phyloP scores from a whole-genome alignment of 331 rosid species.

The Dryas integrifolia region DNA sequence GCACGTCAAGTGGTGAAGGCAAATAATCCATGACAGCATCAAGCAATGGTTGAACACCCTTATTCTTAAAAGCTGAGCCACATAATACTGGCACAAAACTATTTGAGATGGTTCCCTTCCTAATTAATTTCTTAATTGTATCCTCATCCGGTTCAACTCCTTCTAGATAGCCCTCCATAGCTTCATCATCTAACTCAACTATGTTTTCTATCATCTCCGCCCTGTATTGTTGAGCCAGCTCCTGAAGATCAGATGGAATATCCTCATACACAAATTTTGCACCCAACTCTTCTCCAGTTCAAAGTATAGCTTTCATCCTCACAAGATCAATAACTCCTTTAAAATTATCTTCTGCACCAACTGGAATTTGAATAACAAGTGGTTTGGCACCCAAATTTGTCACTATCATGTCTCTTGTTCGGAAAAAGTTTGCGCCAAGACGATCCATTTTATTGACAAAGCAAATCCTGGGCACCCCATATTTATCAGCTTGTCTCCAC shows the following conservation, averaged over 20 bases:
- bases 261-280: slow-evolving; percentile 75
- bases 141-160: slow-evolving; percentile 87
- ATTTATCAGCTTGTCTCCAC: slow-evolving; percentile 97
- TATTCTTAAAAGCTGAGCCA: slow-evolving; percentile 97
- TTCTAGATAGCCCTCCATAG: slow-evolving; percentile 86
- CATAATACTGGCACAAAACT: slow-evolving; percentile 87
- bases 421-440: slow-evolving; percentile 87
- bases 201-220: slow-evolving; percentile 70
- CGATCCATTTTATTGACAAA: slow-evolving; percentile 97
- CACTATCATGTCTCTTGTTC: slow-evolving; percentile 95
- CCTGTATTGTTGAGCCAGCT: slow-evolving; percentile 67
- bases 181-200: slow-evolving; percentile 79
- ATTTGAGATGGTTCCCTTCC: slow-evolving; percentile 68
- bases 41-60: slow-evolving; percentile 95
- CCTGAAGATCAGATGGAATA: slow-evolving; percentile 70
- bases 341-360: slow-evolving; percentile 84
- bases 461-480: slow-evolving; percentile 94
- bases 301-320: slow-evolving; percentile 83
- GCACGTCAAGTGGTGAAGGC: slow-evolving; percentile 89
- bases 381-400: slow-evolving; percentile 92
- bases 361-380: slow-evolving; percentile 81
- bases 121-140: slow-evolving; percentile 61
- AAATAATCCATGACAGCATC: slow-evolving; percentile 94
- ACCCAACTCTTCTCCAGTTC: slow-evolving; percentile 97
- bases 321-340: slow-evolving; percentile 85